A percentile compares a stretch with the other conserved stretches of the same genome.
These are phyloP conservation scores for Scenedesmus sp. DNA, from an alignment of 163 green algal genomes.

Conservation along the genomic window DNA sequence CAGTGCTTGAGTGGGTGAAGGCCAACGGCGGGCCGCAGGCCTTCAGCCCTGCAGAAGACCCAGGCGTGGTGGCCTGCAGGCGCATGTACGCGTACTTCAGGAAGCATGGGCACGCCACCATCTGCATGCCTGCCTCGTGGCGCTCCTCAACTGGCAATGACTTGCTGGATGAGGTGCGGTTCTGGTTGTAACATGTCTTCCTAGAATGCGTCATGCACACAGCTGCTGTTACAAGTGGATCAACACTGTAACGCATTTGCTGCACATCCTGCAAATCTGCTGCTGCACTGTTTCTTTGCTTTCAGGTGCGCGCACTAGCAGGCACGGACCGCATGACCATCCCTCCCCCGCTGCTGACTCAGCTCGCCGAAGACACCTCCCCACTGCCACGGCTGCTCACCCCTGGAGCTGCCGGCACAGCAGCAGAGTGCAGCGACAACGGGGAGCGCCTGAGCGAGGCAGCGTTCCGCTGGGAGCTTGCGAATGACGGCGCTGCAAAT, in stretches of 20 bases:
- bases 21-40: slow-evolving; percentile 65
- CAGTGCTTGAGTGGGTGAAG: slow-evolving; percentile 68
- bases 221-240: no score
- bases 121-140: slow-evolving; percentile 68
- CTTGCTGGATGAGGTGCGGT: slow-evolving; percentile 58
- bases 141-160: slow-evolving; percentile 57
- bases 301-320: slow-evolving; percentile 73
- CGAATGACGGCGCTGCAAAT: slow-evolving; percentile 59
- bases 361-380: slow-evolving; percentile 71
- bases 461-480: slow-evolving; percentile 56
- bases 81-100: slow-evolving; percentile 66
- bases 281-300: not conserved
- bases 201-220: not conserved
- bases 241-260: not conserved
- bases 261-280: not conserved
- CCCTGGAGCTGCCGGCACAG: slow-evolving; percentile 54
- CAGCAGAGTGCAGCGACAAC: slow-evolving; percentile 52
- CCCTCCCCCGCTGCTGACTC: slow-evolving; percentile 76
- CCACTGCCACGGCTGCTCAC: slow-evolving; percentile 70
- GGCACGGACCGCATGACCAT: slow-evolving; percentile 91
- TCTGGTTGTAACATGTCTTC: not conserved
- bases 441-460: slow-evolving; percentile 37
- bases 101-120: slow-evolving; percentile 59
- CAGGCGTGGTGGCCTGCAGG: slow-evolving; percentile 59
- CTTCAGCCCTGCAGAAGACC: slow-evolving; percentile 74